A percentile compares a stretch with the other conserved stretches of the same genome.
These are phyloP conservation scores for Achlya hypogyna DNA, from an alignment of 352 stramenopile genomes.

Conservation along the genomic window DNA sequence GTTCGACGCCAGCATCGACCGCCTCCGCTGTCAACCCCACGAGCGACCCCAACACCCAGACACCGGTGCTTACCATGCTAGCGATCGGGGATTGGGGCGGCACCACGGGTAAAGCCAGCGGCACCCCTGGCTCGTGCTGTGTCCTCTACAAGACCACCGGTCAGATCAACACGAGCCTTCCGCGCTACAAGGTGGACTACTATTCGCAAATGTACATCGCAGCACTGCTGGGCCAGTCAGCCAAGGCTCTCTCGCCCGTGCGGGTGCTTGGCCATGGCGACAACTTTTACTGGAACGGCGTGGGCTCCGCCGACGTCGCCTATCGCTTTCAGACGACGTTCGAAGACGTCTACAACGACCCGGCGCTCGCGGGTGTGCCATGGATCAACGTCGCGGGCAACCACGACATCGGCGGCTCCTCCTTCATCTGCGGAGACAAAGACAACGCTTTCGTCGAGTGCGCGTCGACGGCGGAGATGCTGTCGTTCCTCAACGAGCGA, in stretches of 20 bases:
- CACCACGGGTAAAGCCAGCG: slow-evolving; percentile 42
- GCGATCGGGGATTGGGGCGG: slow-evolving; percentile 72
- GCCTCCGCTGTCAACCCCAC: too few relatives aligned
- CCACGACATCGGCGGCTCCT: slow-evolving; percentile 7
- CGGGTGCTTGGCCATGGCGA: slow-evolving; percentile 60
- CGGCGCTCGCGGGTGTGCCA: not conserved
- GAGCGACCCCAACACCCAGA: not conserved
- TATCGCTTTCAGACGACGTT: slow-evolving; percentile 74
- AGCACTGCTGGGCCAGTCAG: slow-evolving; percentile 46
- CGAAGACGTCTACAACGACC: slow-evolving; percentile 54
- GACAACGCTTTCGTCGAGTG: slow-evolving; percentile 28
- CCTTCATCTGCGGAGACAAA: slow-evolving; percentile 35
- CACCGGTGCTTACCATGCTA: slow-evolving; percentile 18
- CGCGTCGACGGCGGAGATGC: slow-evolving; percentile 33
- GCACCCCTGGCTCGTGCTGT: slow-evolving; percentile 43
- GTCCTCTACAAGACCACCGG: slow-evolving; percentile 41
- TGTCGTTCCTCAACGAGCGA: slow-evolving; percentile 37
- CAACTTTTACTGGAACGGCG: slow-evolving; percentile 67
- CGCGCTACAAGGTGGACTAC: not conserved
- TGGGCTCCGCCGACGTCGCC: slow-evolving; percentile 41
- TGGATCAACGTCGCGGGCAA: slow-evolving; percentile 12
- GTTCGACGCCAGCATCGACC: too few relatives aligned
- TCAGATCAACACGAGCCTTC: slow-evolving; percentile 18
- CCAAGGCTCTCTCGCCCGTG: slow-evolving; percentile 47
- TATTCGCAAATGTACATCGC: not conserved